Percentiles rank a stretch among this genome's conserved stretches.
Evolutionary conservation across 2,329 filamentous ascomycete genomes (phyloP).

Genomic region (Colletotrichum cereale): DNA sequence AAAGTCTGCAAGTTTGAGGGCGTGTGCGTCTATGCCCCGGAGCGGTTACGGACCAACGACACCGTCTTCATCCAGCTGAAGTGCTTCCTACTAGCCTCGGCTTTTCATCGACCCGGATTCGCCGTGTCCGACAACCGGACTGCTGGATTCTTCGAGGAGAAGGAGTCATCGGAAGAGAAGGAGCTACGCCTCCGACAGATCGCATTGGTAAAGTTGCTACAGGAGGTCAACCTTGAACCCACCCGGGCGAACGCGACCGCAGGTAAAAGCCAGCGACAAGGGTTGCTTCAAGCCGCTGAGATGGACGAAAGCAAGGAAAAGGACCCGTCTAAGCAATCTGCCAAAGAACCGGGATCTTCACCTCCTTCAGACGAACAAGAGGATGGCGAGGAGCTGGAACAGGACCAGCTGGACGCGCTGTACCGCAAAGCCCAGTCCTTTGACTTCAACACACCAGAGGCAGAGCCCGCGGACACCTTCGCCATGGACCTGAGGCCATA

Average conservation of each 20-base stretch:
- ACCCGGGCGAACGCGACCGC: constrained; percentile 79
- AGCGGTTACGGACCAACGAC: constrained; percentile 87
- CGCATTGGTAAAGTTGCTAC: constrained; percentile 87
- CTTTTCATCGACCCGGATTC: constrained; percentile 77
- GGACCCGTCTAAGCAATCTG: constrained; percentile 56
- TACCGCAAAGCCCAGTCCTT: constrained; percentile 98
- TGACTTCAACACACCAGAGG: constrained; percentile 91
- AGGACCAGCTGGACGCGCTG: constrained; percentile 92
- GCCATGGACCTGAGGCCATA: constrained; percentile 88
- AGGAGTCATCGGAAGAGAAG: constrained; percentile 88
- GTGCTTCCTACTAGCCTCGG: constrained; percentile 79
- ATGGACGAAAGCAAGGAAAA: constrained; percentile 82
- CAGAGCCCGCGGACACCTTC: constrained; percentile 86
- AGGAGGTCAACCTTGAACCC: constrained; percentile 87
- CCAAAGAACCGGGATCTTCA: constrained; percentile 58
- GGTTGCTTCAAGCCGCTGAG: constrained; percentile 88
- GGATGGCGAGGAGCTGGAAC: constrained; percentile 90
- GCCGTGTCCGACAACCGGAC: constrained; percentile 77
- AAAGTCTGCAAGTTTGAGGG: constrained; percentile 89
- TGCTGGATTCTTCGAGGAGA: constrained; percentile 82
- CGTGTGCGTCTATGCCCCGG: constrained; percentile 88
- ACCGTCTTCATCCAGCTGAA: constrained; percentile 91
- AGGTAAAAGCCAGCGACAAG: constrained; percentile 84
- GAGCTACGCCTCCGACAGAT: constrained; percentile 87
- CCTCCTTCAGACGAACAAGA: constrained; percentile 78